Conservation (phyloP, 2,329 filamentous ascomycete species). For the Thielaviopsis cerberus region DNA sequence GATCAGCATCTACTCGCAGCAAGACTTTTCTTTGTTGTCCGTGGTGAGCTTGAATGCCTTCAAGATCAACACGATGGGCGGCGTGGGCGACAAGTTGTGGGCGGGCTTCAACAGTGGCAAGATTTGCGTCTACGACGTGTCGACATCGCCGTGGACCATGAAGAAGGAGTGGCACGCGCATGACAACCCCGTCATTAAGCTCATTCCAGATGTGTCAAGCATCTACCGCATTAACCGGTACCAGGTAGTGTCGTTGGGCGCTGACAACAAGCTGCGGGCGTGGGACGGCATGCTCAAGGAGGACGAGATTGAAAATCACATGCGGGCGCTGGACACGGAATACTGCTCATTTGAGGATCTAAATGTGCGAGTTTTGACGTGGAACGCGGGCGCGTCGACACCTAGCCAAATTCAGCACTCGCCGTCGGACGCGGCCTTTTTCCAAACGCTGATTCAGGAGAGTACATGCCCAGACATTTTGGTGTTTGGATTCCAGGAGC, state of each 20-base stretch:
- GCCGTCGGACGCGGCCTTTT: slow-evolving; percentile 58
- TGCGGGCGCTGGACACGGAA: slow-evolving; percentile 66
- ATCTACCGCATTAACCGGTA: slow-evolving; percentile 69
- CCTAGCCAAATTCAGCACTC: slow-evolving; percentile 60
- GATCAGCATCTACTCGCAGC: slow-evolving; percentile 74
- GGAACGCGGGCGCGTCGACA: slow-evolving; percentile 96
- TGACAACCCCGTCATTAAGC: slow-evolving; percentile 58
- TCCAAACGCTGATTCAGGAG: slow-evolving; percentile 59
- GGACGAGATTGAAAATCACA: slow-evolving; percentile 80
- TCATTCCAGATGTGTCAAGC: slow-evolving; percentile 62
- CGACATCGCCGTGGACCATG: slow-evolving; percentile 64
- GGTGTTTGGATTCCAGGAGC: slow-evolving; percentile 90
- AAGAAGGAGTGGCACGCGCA: slow-evolving; percentile 94
- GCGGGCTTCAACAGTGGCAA: slow-evolving; percentile 87
- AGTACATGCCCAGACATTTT: slow-evolving; percentile 71
- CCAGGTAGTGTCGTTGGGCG: slow-evolving; percentile 72
- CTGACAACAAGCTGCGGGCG: slow-evolving; percentile 63
- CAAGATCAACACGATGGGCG: slow-evolving; percentile 77
- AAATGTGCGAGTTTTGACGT: slow-evolving; percentile 66
- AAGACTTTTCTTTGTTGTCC: slow-evolving; percentile 57
- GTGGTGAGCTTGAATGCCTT: slow-evolving; percentile 77
- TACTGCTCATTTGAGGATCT: slow-evolving; percentile 78
- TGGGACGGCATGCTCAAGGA: slow-evolving; percentile 92
- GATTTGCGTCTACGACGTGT: slow-evolving; percentile 81
- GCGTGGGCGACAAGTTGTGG: slow-evolving; percentile 72